These are phyloP conservation scores for Phytophthora ohioensis DNA, from an alignment of 352 stramenopile species.

Conservation along the genomic window DNA sequence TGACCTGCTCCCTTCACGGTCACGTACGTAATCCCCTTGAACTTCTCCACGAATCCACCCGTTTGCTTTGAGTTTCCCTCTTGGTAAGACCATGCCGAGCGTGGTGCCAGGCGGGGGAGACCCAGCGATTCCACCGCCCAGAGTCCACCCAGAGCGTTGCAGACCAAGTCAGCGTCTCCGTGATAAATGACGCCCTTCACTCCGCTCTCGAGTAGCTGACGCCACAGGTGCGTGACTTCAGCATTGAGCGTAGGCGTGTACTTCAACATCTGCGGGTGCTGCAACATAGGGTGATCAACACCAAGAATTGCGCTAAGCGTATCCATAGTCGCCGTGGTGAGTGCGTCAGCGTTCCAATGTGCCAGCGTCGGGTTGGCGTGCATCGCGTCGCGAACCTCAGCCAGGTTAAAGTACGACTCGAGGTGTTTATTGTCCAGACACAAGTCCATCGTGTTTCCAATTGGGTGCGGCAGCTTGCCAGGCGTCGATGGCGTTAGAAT, in stretches of 20 bases:
- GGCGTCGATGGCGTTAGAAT: conserved; percentile 45
- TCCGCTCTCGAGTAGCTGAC: conserved; percentile 52
- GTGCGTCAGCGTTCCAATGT: conserved; percentile 52
- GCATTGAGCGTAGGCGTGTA: conserved; percentile 57
- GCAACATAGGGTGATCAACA: conserved; percentile 42
- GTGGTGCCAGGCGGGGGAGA: conserved; percentile 49
- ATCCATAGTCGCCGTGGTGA: conserved; percentile 56
- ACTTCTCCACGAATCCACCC: conserved; percentile 85
- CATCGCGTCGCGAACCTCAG: conserved; percentile 76
- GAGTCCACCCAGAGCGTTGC: conserved; percentile 70
- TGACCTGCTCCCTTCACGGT: conserved; percentile 93
- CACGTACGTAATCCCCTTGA: conserved; percentile 86
- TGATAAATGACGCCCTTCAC: conserved; percentile 77
- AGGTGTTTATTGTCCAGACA: conserved; percentile 64
- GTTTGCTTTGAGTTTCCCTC: conserved; percentile 67
- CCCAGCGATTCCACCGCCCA: conserved; percentile 78
- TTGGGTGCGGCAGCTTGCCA: conserved; percentile 54
- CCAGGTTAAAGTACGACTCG: conserved; percentile 78
- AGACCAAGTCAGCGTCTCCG: conserved; percentile 76
- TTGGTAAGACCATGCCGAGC: conserved; percentile 51
- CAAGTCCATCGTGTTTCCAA: conserved; percentile 82
- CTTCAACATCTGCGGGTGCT: conserved; percentile 50
- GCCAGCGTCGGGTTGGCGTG: conserved; percentile 67
- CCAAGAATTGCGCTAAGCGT: conserved; percentile 47
- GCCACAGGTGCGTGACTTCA: conserved; percentile 70